Evolutionary conservation across 1,139 yeast genomes (phyloP), one percentile per base, ranked within the genome.

Genomic region (Diutina siamensis): DNA sequence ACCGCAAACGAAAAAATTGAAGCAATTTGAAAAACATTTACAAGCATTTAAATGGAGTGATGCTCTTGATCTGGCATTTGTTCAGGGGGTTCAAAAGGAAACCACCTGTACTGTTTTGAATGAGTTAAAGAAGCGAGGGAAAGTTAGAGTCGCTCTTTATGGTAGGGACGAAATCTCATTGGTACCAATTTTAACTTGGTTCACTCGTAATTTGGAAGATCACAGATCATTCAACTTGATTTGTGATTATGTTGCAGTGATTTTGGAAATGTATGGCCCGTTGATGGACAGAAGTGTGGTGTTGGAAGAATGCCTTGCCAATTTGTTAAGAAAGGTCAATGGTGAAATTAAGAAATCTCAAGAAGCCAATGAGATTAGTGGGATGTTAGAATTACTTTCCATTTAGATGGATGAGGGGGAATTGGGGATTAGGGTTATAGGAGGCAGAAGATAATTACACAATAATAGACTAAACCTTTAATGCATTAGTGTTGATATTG

Each of bases 41-140:
- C 85, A 86, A 59, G 84, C 84, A 27, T 92, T 92, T 67, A 78
- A 85, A 58, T 92, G 97, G 97, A 61, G 80, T 2, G 97, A 89
- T 53, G 97, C 97, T 2, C 72, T 92, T 46, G 96, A 92, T 60
- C 74, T 82, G 50, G 97, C 95, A 1, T 80, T 92, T 53, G 69
- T 76, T 17, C 74, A 82, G 3, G 95, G 95, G 3, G 72, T 82
- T 57, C 78, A 92, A 1, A 77, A 80, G 50, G 96, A 88, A 55
- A 72, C 81, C 50, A 83, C 95, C 0, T 32, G 28, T 3, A 82
- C 95, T 12, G 86, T 87, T 5, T 68, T 92, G 49, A 81, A 80
- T 53, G 97, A 92, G 62, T 74, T 92, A 55, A 83, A 85, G 58
- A 81, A 78, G 54, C 76, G 96, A 50, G 97, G 97, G 40, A 94